These are phyloP conservation scores for Drosera capensis DNA, from an alignment of 148 eudicot species.

Conservation along the genomic window DNA sequence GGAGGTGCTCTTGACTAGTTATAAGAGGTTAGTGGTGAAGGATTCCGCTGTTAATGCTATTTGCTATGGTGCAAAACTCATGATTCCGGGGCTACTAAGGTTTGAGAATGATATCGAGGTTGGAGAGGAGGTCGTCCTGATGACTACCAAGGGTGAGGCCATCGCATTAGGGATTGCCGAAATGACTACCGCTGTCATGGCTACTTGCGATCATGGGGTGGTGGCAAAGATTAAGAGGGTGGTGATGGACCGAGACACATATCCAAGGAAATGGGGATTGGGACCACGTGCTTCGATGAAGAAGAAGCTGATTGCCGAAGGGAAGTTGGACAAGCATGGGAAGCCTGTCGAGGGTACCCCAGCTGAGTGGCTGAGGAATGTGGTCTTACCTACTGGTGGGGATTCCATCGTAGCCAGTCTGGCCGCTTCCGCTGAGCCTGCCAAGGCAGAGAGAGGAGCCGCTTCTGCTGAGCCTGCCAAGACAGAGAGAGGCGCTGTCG, in stretches of 20 bases:
- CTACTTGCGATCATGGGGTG: constrained; percentile 92
- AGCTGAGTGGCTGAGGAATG: constrained; percentile 82
- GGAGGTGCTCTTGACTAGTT: constrained; percentile 67
- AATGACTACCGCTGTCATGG: constrained; percentile 98
- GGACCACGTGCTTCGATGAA: constrained; percentile 84
- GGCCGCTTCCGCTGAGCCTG: constrained; percentile 43
- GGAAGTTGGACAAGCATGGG: constrained; percentile 82
- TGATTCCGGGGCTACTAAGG: constrained; percentile 92
- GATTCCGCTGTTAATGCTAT: constrained; percentile 92
- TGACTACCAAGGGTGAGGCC: constrained; percentile 94
- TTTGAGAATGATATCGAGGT: constrained; percentile 89
- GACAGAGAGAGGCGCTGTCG: no score
- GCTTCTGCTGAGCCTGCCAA: constrained; percentile 15
- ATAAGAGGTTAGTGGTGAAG: constrained; percentile 91
- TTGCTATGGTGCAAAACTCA: constrained; percentile 89
- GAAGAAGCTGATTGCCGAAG: constrained; percentile 76
- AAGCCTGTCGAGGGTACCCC: constrained; percentile 70
- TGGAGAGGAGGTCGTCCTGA: constrained; percentile 80
- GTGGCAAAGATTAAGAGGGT: constrained; percentile 98
- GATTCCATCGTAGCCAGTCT: constrained; percentile 60
- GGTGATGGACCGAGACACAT: constrained; percentile 93
- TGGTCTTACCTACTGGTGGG: constrained; percentile 59
- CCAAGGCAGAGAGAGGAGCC: constrained; percentile 15
- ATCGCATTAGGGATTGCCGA: constrained; percentile 87
- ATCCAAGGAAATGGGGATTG: constrained; percentile 96